A percentile compares a stretch with the other conserved stretches of the same genome.
These are phyloP conservation scores for Sphagnum fallax DNA, from an alignment of 228 moss, liverwort and hornwort genomes.

Conservation along the genomic window DNA sequence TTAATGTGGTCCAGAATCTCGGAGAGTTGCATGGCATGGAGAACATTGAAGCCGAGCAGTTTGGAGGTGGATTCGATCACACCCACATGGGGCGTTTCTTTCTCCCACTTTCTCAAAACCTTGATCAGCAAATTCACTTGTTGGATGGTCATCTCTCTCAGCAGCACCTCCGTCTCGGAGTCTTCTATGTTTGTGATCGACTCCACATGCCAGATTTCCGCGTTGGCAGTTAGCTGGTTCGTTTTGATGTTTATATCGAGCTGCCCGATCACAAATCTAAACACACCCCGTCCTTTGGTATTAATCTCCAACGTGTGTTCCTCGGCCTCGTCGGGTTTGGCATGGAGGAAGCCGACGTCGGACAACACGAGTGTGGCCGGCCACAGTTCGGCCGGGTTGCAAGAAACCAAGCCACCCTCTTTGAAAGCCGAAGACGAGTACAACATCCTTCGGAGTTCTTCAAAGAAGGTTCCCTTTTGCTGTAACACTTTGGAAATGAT, in stretches of 20 bases:
- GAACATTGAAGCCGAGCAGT: neutral
- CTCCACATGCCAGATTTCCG: constrained; percentile 1
- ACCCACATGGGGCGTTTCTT: neutral
- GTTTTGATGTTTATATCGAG: constrained; percentile 3
- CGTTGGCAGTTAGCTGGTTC: neutral
- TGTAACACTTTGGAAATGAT: neutral
- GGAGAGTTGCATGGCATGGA: constrained; percentile 4
- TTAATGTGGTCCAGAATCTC: constrained; percentile 2
- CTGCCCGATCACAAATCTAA: constrained; percentile 1
- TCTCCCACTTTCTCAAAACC: constrained; percentile 1
- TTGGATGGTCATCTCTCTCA: neutral
- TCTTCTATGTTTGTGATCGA: constrained; percentile 2
- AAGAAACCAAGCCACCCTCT: neutral
- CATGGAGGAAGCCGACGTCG: neutral
- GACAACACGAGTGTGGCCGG: neutral
- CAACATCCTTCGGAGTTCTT: neutral
- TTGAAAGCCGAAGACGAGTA: constrained; percentile 1
- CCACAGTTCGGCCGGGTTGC: neutral
- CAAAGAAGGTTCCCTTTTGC: neutral
- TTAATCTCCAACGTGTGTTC: neutral
- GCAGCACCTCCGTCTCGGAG: neutral
- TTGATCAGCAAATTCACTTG: constrained; percentile 1
- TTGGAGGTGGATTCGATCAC: neutral
- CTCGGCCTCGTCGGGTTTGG: neutral
- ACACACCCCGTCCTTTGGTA: neutral